Conservation (phyloP, 1,284 basidiomycete genomes). For the Rhizoctonia solani region DNA sequence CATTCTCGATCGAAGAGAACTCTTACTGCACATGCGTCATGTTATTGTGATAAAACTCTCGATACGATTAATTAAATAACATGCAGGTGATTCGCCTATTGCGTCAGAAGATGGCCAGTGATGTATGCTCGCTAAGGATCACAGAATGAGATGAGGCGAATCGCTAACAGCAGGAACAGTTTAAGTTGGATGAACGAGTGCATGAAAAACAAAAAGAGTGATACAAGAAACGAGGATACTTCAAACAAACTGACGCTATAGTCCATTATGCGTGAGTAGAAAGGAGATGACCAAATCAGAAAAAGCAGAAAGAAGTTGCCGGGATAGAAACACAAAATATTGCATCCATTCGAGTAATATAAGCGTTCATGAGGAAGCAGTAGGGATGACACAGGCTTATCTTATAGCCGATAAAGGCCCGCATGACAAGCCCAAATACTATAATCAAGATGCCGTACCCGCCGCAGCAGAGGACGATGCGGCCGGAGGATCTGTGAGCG, state of each 20-base stretch:
- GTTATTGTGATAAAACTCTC: too few species aligned
- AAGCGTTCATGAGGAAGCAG: constrained; percentile 11
- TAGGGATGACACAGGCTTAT: background rate
- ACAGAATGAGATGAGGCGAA: background rate
- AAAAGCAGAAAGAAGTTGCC: background rate
- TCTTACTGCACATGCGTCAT: too few species aligned
- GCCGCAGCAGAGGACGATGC: background rate
- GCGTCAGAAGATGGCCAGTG: background rate
- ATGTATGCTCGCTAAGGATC: background rate
- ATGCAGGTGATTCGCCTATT: background rate
- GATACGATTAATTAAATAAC: constrained; percentile 6
- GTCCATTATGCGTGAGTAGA: background rate
- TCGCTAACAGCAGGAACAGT: background rate
- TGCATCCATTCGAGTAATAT: background rate
- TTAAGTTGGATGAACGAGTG: constrained; percentile 28
- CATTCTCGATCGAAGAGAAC: too few species aligned
- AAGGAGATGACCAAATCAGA: background rate
- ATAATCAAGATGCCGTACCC: background rate
- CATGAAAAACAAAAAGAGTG: constrained; percentile 6
- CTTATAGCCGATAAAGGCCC: constrained; percentile 23
- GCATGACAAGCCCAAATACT: background rate
- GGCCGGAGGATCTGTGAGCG: too few species aligned
- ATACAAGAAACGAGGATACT: constrained; percentile 17
- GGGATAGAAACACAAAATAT: constrained; percentile 5
- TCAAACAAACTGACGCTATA: constrained; percentile 15